Conservation (phyloP, 2,329 filamentous ascomycete genomes). For the Tolypocladium endophyticum region DNA sequence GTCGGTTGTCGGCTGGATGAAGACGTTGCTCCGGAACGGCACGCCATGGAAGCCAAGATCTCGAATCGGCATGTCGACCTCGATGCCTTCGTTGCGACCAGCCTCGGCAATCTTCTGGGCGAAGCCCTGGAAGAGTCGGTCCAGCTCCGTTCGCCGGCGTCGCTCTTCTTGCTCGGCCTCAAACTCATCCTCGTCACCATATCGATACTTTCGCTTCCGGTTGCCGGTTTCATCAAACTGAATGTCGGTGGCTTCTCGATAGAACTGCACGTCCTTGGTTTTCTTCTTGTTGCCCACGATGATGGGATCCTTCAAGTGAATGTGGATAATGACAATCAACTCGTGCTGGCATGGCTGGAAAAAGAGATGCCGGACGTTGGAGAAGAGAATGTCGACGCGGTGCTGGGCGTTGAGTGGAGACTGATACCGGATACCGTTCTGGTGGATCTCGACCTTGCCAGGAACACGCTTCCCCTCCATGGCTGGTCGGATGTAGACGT, state of each 20-base stretch:
- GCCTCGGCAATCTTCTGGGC: slow-evolving; percentile 97
- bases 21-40: slow-evolving; percentile 88
- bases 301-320: slow-evolving; percentile 95
- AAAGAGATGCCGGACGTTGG: slow-evolving; percentile 96
- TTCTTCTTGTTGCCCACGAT: slow-evolving; percentile 97
- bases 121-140: slow-evolving; percentile 91
- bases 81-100: slow-evolving; percentile 78
- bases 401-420: slow-evolving; percentile 70
- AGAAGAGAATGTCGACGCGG: slow-evolving; percentile 88
- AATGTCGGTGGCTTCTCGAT: slow-evolving; percentile 94
- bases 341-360: slow-evolving; percentile 97
- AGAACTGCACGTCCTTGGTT: slow-evolving; percentile 97
- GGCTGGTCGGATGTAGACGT: slow-evolving; percentile 89
- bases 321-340: slow-evolving; percentile 94
- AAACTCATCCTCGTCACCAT: slow-evolving; percentile 97
- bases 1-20: slow-evolving; percentile 92
- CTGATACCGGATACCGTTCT: slow-evolving; percentile 95
- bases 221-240: slow-evolving; percentile 99
- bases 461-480: slow-evolving; percentile 96
- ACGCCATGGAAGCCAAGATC: slow-evolving; percentile 97
- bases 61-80: slow-evolving; percentile 93
- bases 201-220: slow-evolving; percentile 92
- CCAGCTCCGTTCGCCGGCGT: slow-evolving; percentile 78
- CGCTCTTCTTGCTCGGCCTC: slow-evolving; percentile 97
- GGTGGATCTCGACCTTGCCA: slow-evolving; percentile 93